These are phyloP conservation scores for Chaetomiaceae sp. DNA, from an alignment of 2,329 filamentous ascomycete species.

Conservation along the genomic window DNA sequence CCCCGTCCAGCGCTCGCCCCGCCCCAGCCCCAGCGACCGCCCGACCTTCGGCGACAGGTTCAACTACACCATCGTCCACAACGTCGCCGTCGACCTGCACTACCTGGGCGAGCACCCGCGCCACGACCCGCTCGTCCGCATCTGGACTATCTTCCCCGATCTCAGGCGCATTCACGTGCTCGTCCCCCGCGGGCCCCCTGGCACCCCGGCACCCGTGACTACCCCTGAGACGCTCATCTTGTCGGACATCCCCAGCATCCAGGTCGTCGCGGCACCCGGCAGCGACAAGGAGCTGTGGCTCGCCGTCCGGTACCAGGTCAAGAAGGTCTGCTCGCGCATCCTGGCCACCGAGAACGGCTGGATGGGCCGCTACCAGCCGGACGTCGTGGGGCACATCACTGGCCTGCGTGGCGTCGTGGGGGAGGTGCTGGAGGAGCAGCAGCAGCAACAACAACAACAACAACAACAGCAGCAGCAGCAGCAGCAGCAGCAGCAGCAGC, in stretches of 20 bases:
- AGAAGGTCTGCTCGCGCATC: conserved; percentile 9
- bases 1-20: neutral
- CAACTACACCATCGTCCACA: neutral
- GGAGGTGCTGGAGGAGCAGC: too few relatives aligned
- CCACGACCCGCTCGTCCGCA: conserved; percentile 2
- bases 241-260: neutral
- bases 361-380: neutral
- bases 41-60: neutral
- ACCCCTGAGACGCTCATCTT: conserved; percentile 10
- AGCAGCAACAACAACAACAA: too few relatives aligned
- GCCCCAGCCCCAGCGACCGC: neutral
- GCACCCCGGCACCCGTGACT: neutral
- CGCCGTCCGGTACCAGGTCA: conserved; percentile 17
- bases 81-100: conserved; percentile 18
- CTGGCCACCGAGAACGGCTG: conserved; percentile 7
- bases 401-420: neutral
- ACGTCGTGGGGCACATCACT: conserved; percentile 13
- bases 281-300: conserved; percentile 13
- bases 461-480: too few relatives aligned
- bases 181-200: conserved; percentile 12
- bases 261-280: conserved; percentile 10
- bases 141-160: conserved; percentile 16
- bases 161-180: conserved; percentile 15
- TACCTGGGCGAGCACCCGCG: conserved; percentile 14
- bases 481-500: too few relatives aligned